Base-by-base conservation (phyloP, 1,284 basidiomycete genomes). In the Omphalotus olearius region DNA sequence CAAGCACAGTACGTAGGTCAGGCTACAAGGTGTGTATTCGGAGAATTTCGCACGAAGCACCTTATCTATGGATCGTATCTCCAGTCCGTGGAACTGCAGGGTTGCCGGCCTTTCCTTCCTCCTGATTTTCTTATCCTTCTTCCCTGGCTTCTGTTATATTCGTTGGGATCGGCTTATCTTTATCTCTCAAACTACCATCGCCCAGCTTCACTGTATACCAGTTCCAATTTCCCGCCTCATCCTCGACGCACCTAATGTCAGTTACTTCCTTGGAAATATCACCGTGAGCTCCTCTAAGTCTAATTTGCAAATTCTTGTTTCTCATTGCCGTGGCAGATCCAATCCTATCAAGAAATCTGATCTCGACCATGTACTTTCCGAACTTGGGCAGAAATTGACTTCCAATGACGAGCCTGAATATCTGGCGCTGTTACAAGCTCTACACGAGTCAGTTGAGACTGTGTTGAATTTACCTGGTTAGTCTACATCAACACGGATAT, bases 401-500 rank as follows among this genome's bases (percentile, higher is more conserved):
- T 42, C 50, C 17, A 35, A 45, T 10, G 50, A 51, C 25, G 50
- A 51, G 35, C 36, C 42, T 11, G 42, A 35, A 7, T 51, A 51
- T 16, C 26, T 51, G 7, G 36, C 43, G 11, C 43, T 51, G 2
- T 35, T 51, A 7, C 50, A 51, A 40, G 50, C 50, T 16, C 33
- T 51, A n/a, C 50, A 51, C 18, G 43, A 40, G 16, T 39, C 50
- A n/a, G 43, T 41, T 7, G 42, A 51, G 26, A 28, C 45, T 40
- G 39, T 52, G 38, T 6, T 40, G 18, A 44, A 41, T 13, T 40
- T 53, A 25, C 52, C 52, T 30, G 52, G 52, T 53, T 13, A 16
- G 38, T 33, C 2, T n/a, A 5, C 9, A n/a, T 41, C 7, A 14
- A 23, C 6, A 11, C 13, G 23, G 25, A 9, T 25, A 30, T 5